phyloP scores from a whole-genome alignment of 108 stramenopile species.

The Chaetoceros muelleri region DNA sequence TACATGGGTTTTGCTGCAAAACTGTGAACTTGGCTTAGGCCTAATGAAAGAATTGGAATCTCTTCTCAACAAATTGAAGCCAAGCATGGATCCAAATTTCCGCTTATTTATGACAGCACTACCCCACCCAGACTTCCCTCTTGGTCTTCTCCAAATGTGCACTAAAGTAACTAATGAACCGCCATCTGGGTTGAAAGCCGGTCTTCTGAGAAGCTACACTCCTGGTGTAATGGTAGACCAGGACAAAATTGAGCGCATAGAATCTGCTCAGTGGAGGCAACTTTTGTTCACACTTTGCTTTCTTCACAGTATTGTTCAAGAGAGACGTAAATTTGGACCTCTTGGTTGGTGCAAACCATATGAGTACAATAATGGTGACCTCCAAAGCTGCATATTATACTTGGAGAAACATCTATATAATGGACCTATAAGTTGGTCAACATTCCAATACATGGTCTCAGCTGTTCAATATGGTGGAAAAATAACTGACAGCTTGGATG shows the following conservation, averaged over 20 bases:
- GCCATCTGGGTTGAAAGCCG: conserved; percentile 81
- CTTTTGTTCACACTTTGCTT: conserved; percentile 81
- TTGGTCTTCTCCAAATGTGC: conserved; percentile 88
- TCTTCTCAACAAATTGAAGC: conserved; percentile 53
- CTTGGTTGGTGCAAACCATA: conserved; percentile 90
- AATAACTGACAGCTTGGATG: conserved; percentile 85
- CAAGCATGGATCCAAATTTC: conserved; percentile 74
- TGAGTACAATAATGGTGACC: conserved; percentile 87
- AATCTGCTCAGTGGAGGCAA: conserved; percentile 84
- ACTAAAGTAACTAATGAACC: conserved; percentile 92
- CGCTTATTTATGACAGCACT: conserved; percentile 86
- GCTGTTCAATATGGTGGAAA: conserved; percentile 94
- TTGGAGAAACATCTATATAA: conserved; percentile 89
- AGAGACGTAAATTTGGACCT: conserved; percentile 89
- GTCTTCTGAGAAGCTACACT: conserved; percentile 78
- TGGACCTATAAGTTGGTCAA: conserved; percentile 82
- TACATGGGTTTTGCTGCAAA: conserved; percentile 89
- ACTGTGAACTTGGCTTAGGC: conserved; percentile 80
- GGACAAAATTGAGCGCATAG: conserved; percentile 83
- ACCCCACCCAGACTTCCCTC: conserved; percentile 77
- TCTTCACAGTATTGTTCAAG: conserved; percentile 82
- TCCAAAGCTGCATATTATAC: conserved; percentile 83
- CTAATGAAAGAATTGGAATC: conserved; percentile 86
- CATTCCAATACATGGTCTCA: conserved; percentile 88
- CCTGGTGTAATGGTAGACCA: conserved; percentile 85